Conservation (phyloP, 2,329 filamentous ascomycete species). For the Penicillium sp. region DNA sequence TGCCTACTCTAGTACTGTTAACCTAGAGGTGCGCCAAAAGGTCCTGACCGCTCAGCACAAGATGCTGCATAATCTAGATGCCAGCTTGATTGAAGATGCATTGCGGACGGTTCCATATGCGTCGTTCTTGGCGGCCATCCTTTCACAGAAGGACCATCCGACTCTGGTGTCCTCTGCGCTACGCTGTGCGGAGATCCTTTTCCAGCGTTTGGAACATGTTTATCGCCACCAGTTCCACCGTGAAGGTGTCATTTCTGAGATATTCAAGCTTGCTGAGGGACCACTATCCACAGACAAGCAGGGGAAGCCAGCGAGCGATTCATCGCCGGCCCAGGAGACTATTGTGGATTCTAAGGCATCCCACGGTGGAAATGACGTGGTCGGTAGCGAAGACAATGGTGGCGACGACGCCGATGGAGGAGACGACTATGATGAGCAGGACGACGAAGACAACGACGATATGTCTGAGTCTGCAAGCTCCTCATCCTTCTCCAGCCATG, state of each 20-base stretch:
- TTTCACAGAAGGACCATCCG: slow-evolving; percentile 92
- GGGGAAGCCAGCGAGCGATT: too few species aligned
- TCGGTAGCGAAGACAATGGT: too few species aligned
- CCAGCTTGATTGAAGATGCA: slow-evolving; percentile 72
- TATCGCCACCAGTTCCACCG: slow-evolving; percentile 96
- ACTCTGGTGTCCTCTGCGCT: slow-evolving; percentile 77
- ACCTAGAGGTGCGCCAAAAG: slow-evolving; percentile 85
- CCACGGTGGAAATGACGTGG: too few species aligned
- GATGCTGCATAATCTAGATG: slow-evolving; percentile 90
- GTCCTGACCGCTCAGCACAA: slow-evolving; percentile 89
- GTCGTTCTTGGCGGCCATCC: slow-evolving; percentile 85
- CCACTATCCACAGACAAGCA: too few species aligned
- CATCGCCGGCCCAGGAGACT: too few species aligned
- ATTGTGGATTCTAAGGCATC: too few species aligned
- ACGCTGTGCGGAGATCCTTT: slow-evolving; percentile 78
- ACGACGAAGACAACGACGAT: slow-evolving; percentile 46
- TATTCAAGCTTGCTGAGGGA: slow-evolving; percentile 63
- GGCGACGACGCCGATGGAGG: slow-evolving; percentile 45
- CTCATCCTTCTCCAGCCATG: too few species aligned
- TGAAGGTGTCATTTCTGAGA: slow-evolving; percentile 88
- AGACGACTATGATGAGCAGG: slow-evolving; percentile 45
- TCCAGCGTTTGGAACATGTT: slow-evolving; percentile 72
- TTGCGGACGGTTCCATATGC: slow-evolving; percentile 84
- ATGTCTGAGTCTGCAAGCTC: slow-evolving; percentile 49
- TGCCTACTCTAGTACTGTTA: slow-evolving; percentile 95